A percentile compares a stretch with the other conserved stretches of the same genome.
phyloP scores from a whole-genome alignment of 1,139 yeast species.

The Candida mesenterica region DNA sequence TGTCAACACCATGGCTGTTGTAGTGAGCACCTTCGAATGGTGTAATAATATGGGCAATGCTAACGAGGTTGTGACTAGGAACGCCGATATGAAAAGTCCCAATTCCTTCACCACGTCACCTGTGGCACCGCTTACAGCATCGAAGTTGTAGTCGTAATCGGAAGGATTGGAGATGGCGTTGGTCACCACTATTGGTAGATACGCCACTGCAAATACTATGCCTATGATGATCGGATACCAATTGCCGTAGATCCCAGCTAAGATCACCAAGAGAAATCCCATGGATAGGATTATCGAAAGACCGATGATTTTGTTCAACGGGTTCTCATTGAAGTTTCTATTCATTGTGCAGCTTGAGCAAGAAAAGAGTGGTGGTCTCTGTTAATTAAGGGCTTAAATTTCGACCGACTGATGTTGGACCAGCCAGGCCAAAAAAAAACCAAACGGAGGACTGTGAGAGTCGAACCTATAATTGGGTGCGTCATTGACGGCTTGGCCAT shows the following conservation, averaged over 20 bases:
- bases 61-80: conserved; percentile 64
- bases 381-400: too few species aligned
- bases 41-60: conserved; percentile 64
- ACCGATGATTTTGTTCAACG: conserved; percentile 70
- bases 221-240: conserved; percentile 75
- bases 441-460: too few species aligned
- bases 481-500: too few species aligned
- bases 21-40: conserved; percentile 60
- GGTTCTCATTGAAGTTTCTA: conserved; percentile 38
- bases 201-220: conserved; percentile 56
- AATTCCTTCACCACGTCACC: conserved; percentile 46
- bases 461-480: too few species aligned
- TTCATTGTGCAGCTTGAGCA: conserved; percentile 30
- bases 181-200: conserved; percentile 58
- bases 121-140: conserved; percentile 32
- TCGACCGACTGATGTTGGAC: too few species aligned
- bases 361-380: too few species aligned
- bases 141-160: conserved; percentile 48
- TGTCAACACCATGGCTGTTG: conserved; percentile 61
- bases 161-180: conserved; percentile 31
- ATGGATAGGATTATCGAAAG: conserved; percentile 71
- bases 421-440: too few species aligned
- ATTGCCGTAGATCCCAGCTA: conserved; percentile 73
- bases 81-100: conserved; percentile 69
- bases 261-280: conserved; percentile 75